Evolutionary conservation across 805 yeast species (phyloP), one percentile per base, ranked within the genome.

Genomic region (Ogataea parapolymorpha): DNA sequence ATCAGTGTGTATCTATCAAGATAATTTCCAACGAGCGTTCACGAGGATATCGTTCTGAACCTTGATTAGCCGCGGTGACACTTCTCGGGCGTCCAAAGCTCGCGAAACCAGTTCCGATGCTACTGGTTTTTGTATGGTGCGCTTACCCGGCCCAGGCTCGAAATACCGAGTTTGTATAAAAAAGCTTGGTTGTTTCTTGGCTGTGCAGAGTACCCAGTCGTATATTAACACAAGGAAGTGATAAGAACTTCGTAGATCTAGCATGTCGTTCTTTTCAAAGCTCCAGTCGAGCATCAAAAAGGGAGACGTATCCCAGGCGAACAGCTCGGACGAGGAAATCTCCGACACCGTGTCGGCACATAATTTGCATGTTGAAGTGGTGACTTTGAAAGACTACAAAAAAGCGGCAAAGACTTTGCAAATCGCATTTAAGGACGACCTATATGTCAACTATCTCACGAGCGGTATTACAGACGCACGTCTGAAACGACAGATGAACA

Each of bases 401-500:
- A 67, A 77, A 44, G 79, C 79, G 20, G 81, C 82, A 17, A 66
- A 66, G 42, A 75, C 81, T 6, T 63, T 78, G 39, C 68, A 69
- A 39, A 60, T 74, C 39, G 75, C 80, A 4, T 78, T 78, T 53
- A 72, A 69, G 48, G 71, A 74, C 37, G 83, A 78, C 56, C 70
- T 76, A 23, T 76, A 76, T 50, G 70, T 74, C 43, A 67, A 68
- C 46, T 77, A 75, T 48, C 66, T 72, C 44, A 75, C 71, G 39
- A 66, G 72, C 8, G 68, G 61, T 34, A 69, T 65, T 41, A 56
- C 54, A 32, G 62, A 61, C 40, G 59, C 55, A 14, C 53, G 51
- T 23, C 49, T 57, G 46, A 74, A 66, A 58, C 55, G 65, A 44
- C 63, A 67, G 54, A 58, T 72, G 63, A 71, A 75, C 59, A 57